Percentiles rank a stretch among this genome's conserved stretches.
These are phyloP conservation scores for Cystodermella granulosa DNA, from an alignment of 1,284 basidiomycete genomes.

Conservation along the genomic window DNA sequence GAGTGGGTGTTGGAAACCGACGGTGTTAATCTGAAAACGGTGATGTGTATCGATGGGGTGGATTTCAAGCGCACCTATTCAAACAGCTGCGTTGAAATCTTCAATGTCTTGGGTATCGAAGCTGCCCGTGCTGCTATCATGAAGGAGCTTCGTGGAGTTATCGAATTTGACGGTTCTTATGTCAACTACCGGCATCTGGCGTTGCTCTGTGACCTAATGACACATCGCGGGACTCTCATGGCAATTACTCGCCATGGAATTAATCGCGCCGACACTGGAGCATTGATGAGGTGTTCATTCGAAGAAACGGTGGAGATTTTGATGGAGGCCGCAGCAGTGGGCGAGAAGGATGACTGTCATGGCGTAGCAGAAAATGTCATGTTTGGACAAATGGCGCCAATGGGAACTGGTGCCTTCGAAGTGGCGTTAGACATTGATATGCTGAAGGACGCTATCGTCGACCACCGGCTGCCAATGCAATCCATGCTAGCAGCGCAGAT, in stretches of 20 bases:
- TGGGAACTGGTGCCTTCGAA: conserved; percentile 95
- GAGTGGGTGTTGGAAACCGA: conserved; percentile 99
- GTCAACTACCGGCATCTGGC: conserved; percentile 98
- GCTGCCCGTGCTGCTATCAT: conserved; percentile 91
- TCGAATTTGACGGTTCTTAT: conserved; percentile 99
- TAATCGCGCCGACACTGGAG: conserved; percentile 94
- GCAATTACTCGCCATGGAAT: conserved; percentile 99
- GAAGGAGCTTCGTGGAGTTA: conserved; percentile 88
- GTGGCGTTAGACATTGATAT: conserved; percentile 95
- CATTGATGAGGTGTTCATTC: conserved; percentile 97
- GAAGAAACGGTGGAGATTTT: conserved; percentile 99
- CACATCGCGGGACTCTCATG: conserved; percentile 92
- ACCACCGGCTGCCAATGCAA: conserved; percentile 88
- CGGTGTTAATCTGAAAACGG: conserved; percentile 89
- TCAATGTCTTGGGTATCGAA: conserved; percentile 96
- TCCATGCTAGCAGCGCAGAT: conserved; percentile 75
- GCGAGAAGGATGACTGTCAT: conserved; percentile 96
- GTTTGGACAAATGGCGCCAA: conserved; percentile 97
- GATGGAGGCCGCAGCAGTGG: conserved; percentile 97
- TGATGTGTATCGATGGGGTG: conserved; percentile 93
- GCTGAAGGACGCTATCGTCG: conserved; percentile 98
- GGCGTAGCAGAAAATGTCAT: conserved; percentile 98
- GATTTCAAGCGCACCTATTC: conserved; percentile 91
- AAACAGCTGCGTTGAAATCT: conserved; percentile 95
- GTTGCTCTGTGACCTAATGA: conserved; percentile 96